Base-by-base conservation (phyloP, 2,329 filamentous ascomycete genomes). In the Cladorrhinum sp. region DNA sequence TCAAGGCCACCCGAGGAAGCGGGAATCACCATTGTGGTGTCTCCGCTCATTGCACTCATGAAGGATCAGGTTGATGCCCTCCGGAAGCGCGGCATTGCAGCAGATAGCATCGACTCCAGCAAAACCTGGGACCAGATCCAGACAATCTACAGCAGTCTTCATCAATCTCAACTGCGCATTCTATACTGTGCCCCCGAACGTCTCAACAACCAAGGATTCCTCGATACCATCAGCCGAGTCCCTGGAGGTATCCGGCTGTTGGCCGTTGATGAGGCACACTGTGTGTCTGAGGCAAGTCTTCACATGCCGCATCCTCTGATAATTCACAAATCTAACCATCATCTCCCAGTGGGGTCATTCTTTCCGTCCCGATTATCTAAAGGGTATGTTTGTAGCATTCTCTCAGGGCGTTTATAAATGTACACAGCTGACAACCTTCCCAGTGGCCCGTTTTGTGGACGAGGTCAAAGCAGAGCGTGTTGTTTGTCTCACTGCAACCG, bases 1-100 rank as follows among this genome's bases (percentile, higher is more conserved):
- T 63, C 64, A 2, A 65, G 71, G 48, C 66, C 65, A 0, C 55
- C 68, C 0, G 69, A 69, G 2, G 74, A 76, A 18, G 70, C 74
- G 10, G 84, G 81, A 5, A 78, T 85, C 62, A 85, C 81, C 1
- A 75, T 85, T 5, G 80, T 85, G 2, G 80, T 85, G 1, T 85
- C 81, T 0, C 82, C 82, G 0, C 70, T 85, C 2, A 81, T 85
- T 55, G 81, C 81, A 1, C 67, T 85, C 57, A 85, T 85, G 82
- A 85, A 85, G 66, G 83, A 86, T 62, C 84, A 86, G 64, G 81
- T 84, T 0, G 83, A 86, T 64, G 78, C 79, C 1, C 73, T 86
- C 20, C 73, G 76, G 51, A 74, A 74, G 9, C 76, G 77, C 25
- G 79, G 79, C 0, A 78, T 86, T 9, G 66, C 77, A 9, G 84